Evolutionary conservation across 2,329 filamentous ascomycete genomes (phyloP).

Genomic region (Fusarium tupiense): DNA sequence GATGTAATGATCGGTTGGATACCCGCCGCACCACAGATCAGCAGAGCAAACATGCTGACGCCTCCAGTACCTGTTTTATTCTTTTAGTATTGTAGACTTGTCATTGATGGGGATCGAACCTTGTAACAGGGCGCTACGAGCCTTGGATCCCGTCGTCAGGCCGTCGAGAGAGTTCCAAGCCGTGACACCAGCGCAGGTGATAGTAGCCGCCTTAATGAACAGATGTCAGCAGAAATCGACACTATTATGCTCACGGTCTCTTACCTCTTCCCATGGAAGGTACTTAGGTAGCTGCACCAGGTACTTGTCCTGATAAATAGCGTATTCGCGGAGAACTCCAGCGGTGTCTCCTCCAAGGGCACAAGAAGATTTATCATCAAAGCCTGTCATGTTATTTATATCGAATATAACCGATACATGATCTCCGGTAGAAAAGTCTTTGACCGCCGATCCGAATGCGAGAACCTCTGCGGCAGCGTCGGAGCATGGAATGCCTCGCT

Average conservation of each 20-base stretch:
- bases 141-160: neutral
- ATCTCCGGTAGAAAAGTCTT: neutral
- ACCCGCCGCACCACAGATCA: neutral
- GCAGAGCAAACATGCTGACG: neutral
- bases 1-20: neutral
- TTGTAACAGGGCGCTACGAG: neutral
- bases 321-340: neutral
- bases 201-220: neutral
- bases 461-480: neutral
- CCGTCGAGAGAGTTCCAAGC: neutral
- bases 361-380: fast-evolving
- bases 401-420: neutral
- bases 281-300: neutral
- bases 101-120: fast-evolving
- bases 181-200: neutral
- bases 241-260: fast-evolving
- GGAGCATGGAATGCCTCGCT: neutral
- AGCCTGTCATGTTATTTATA: fast-evolving
- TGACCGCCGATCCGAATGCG: neutral
- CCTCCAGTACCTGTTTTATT: neutral
- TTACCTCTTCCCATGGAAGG: neutral
- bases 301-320: neutral
- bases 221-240: neutral
- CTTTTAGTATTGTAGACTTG: fast-evolving
- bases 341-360: neutral